These are phyloP conservation scores for Sordaria brevicollis DNA, from an alignment of 495 filamentous ascomycete genomes.

Conservation along the genomic window DNA sequence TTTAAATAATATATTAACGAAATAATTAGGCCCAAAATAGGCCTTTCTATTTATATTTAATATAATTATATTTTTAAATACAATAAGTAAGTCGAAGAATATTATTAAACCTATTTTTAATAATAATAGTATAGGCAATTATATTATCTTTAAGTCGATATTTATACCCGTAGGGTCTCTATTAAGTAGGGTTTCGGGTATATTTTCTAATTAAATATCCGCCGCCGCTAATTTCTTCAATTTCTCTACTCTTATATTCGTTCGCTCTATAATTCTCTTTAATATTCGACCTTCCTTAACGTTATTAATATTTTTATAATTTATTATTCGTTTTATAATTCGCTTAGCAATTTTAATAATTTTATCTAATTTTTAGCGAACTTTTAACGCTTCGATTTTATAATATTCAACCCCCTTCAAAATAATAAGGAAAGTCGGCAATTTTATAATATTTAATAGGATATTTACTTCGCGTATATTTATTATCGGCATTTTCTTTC, in stretches of 20 bases:
- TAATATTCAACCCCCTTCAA: background rate
- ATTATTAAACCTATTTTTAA: background rate
- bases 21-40: background rate
- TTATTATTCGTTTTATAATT: background rate
- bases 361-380: background rate
- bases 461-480: background rate
- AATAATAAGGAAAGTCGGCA: background rate
- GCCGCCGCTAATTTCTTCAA: background rate
- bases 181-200: too few relatives aligned
- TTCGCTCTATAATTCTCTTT: background rate
- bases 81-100: background rate
- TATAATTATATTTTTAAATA: background rate
- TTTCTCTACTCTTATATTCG: background rate
- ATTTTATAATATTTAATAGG: background rate
- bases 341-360: background rate
- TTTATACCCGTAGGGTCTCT: background rate
- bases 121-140: background rate
- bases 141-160: background rate
- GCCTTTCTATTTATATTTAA: background rate
- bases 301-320: background rate
- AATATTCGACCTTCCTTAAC: background rate
- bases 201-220: too few relatives aligned
- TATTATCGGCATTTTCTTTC: background rate
- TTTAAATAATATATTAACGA: background rate
- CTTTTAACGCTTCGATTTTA: background rate